Base-by-base conservation (phyloP, 202 grass and related monocot species). In the Carex arenaria region DNA sequence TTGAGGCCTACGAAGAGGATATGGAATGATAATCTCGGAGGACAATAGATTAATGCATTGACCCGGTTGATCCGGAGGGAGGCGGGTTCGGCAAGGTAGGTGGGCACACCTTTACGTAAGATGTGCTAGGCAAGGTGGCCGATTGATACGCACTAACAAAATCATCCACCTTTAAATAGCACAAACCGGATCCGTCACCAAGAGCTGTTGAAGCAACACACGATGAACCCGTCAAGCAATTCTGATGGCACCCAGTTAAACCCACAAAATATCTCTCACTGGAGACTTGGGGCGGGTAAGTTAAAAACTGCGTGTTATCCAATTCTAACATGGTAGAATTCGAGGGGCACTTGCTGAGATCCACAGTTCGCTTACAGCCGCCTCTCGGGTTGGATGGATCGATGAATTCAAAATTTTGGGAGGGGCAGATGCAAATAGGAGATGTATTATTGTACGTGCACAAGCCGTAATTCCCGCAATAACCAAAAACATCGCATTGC, bases 401-500 rank as follows among this genome's bases (percentile, higher is more conserved):
- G 1, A 0, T 31, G 57, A 81, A 47, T 62, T 80, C 53, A 84
- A 99, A 99, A 80, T 99, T 99, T 7, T 1, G 4, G 11, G 96
- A 99, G 7, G 96, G 93, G 81, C 96, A 99, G 0, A 82, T 83
- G 79, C 96, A 99, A 60, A 85, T 59, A 14, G 96, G 96, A 43
- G 91, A 78, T 2, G 93, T 89, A 28, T 89, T 85, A 76, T 99
- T 99, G 88, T 96, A 99, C 26, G 82, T 81, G 85, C 96, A 99
- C 23, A 99, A 78, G 63, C 96, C 96, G 78, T 90, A 93, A 84
- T 94, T 89, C 43, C 96, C 96, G 83, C 96, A 99, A 83, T 88
- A 99, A 51, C 93, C 96, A 84, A 99, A 99, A 23, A 99, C 93
- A 75, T 92, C 60, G 83, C 96, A 99, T 78, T 99, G 96, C 89